Evolutionary conservation across 306 rosid species (phyloP).

Genomic region (Rosa chinensis): DNA sequence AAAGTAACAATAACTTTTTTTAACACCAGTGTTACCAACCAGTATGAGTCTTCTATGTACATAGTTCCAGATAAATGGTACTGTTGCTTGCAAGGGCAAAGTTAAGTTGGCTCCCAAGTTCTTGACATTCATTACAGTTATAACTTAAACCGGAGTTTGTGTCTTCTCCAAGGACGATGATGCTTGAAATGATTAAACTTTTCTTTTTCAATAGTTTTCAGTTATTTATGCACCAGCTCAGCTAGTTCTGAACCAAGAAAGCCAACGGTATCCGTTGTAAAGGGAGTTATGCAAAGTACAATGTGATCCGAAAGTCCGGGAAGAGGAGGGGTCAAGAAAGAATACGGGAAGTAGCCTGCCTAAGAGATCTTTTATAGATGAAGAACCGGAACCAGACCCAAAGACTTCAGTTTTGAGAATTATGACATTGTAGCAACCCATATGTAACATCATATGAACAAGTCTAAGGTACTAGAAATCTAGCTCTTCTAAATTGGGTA

Average conservation of each 20-base stretch:
- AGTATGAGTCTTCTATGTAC: background rate
- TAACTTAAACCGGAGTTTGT: background rate
- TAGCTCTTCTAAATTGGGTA: background rate
- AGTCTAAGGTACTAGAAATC: background rate
- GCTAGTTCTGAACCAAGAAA: background rate
- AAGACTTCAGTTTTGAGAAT: background rate
- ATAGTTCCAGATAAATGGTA: background rate
- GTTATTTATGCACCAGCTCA: background rate
- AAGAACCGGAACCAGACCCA: background rate
- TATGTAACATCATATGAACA: background rate
- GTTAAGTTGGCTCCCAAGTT: background rate
- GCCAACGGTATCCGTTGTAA: background rate
- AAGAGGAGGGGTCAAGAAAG: background rate
- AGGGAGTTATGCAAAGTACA: too few relatives aligned
- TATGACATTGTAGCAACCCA: background rate
- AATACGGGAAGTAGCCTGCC: background rate
- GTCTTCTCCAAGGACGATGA: background rate
- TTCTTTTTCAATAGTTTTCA: background rate
- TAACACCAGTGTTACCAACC: background rate
- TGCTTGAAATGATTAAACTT: background rate
- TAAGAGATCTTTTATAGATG: background rate
- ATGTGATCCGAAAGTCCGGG: too few relatives aligned
- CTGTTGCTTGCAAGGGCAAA: background rate
- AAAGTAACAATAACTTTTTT: slow-evolving; percentile 1
- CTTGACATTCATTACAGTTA: background rate